Conservation (phyloP, 805 yeast species). For the Suhomyces sp. region DNA sequence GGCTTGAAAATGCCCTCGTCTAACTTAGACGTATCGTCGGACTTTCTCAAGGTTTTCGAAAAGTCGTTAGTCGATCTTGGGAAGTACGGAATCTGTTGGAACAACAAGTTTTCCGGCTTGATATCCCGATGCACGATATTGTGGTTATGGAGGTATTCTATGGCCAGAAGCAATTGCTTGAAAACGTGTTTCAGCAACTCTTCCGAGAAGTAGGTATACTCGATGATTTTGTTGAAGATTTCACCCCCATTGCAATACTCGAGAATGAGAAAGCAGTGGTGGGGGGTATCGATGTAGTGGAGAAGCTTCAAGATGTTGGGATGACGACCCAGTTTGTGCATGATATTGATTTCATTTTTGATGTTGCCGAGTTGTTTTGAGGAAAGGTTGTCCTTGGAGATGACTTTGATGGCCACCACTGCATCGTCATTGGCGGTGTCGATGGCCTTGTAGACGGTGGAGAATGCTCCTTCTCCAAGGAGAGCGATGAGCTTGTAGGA, state of each 20-base stretch:
- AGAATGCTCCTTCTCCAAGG: constrained; percentile 88
- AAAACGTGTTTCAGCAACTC: constrained; percentile 71
- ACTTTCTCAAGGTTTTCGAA: constrained; percentile 35
- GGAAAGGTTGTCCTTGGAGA: constrained; percentile 58
- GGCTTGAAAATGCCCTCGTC: constrained; percentile 61
- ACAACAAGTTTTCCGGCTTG: constrained; percentile 76
- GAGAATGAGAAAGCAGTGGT: constrained; percentile 60
- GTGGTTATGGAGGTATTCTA: constrained; percentile 64
- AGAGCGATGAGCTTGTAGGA: constrained; percentile 30
- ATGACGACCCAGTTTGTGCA: constrained; percentile 57
- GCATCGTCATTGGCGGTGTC: constrained; percentile 42
- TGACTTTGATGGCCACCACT: constrained; percentile 72
- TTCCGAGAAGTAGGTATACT: constrained; percentile 73
- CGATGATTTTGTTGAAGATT: constrained; percentile 75
- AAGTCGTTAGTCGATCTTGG: constrained; percentile 38
- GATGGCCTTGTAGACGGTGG: constrained; percentile 74
- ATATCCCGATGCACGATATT: constrained; percentile 79
- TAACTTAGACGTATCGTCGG: constrained; percentile 58
- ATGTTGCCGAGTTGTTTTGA: constrained; percentile 54
- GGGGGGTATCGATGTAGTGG: constrained; percentile 50
- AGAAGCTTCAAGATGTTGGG: constrained; percentile 58
- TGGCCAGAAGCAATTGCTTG: constrained; percentile 66
- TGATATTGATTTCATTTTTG: constrained; percentile 69
- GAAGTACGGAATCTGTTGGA: constrained; percentile 51
- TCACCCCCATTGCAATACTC: constrained; percentile 80